phyloP scores from a whole-genome alignment of 306 rosid genomes.

The Prosopis cineraria region DNA sequence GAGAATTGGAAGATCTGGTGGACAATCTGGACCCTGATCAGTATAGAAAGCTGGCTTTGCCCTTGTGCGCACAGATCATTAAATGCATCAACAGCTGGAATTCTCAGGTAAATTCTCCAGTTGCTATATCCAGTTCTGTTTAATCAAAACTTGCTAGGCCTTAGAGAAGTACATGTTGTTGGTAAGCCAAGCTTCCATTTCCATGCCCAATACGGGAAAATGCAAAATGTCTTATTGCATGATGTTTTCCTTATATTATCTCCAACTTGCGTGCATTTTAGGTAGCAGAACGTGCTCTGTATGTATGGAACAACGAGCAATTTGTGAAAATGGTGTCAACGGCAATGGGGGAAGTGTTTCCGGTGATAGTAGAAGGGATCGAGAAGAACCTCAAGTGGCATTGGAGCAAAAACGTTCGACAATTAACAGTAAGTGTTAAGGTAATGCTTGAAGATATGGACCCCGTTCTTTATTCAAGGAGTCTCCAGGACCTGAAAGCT shows the following conservation, averaged over 20 bases:
- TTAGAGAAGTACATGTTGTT: background rate
- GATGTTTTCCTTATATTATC: too few relatives aligned
- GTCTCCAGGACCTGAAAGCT: slow-evolving; percentile 48
- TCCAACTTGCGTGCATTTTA: background rate
- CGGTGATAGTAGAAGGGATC: slow-evolving; percentile 66
- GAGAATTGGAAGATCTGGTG: slow-evolving; percentile 81
- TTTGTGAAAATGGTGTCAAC: slow-evolving; percentile 72
- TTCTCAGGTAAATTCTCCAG: slow-evolving; percentile 63
- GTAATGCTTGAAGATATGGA: slow-evolving; percentile 76
- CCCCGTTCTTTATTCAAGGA: slow-evolving; percentile 58
- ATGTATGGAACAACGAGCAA: slow-evolving; percentile 85
- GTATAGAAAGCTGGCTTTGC: slow-evolving; percentile 73
- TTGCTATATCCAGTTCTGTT: background rate
- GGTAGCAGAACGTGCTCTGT: slow-evolving; percentile 90
- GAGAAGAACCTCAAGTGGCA: slow-evolving; percentile 79
- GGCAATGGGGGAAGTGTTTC: slow-evolving; percentile 68
- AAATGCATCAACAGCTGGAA: slow-evolving; percentile 78
- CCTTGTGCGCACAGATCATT: slow-evolving; percentile 68
- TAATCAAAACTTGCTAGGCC: background rate
- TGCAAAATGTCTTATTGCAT: background rate
- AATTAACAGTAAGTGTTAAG: slow-evolving; percentile 70
- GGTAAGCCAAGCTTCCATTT: background rate
- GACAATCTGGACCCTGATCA: slow-evolving; percentile 76
- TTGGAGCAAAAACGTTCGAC: slow-evolving; percentile 66
- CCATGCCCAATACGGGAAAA: background rate